Conservation (phyloP, 495 filamentous ascomycete species). For the Aspergillus egyptiacus region DNA sequence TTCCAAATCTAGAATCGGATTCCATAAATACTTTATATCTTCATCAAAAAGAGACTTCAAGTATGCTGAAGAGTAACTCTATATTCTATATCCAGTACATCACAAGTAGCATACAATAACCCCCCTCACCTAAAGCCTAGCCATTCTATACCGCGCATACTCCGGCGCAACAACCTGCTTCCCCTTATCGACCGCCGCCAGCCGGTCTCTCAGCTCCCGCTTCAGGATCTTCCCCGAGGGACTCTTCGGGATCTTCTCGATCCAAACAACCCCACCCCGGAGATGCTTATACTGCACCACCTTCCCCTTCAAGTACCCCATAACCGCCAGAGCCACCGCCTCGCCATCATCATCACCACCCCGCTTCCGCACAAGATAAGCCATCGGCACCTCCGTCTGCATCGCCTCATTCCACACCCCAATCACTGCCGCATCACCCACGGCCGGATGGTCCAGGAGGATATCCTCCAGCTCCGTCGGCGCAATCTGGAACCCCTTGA, state of each 20-base stretch:
- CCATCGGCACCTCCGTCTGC: slow-evolving; percentile 68
- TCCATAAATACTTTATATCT: too few species aligned
- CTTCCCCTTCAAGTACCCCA: slow-evolving; percentile 43
- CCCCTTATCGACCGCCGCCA: slow-evolving; percentile 2
- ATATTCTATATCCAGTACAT: too few species aligned
- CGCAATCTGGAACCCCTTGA: slow-evolving; percentile 33
- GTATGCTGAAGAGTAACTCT: too few species aligned
- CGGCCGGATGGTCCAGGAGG: slow-evolving; percentile 19
- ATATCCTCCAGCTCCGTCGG: slow-evolving; percentile 29
- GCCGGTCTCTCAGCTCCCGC: slow-evolving; percentile 39
- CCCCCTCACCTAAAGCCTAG: slow-evolving; percentile 6
- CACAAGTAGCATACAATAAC: too few species aligned
- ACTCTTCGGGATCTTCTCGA: slow-evolving; percentile 59
- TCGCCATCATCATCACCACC: slow-evolving; percentile 22
- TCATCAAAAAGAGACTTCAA: too few species aligned
- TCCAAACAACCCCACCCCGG: slow-evolving; percentile 68
- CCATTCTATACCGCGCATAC: neutral
- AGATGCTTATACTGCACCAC: slow-evolving; percentile 62
- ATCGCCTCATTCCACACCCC: slow-evolving; percentile 49
- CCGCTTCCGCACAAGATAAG: slow-evolving; percentile 57
- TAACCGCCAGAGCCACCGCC: slow-evolving; percentile 48
- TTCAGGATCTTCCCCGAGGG: slow-evolving; percentile 73
- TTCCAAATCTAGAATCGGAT: too few species aligned
- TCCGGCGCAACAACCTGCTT: slow-evolving; percentile 5
- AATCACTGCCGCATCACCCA: slow-evolving; percentile 24